phyloP scores from a whole-genome alignment of 352 stramenopile species.

The Albugo laibachii region DNA sequence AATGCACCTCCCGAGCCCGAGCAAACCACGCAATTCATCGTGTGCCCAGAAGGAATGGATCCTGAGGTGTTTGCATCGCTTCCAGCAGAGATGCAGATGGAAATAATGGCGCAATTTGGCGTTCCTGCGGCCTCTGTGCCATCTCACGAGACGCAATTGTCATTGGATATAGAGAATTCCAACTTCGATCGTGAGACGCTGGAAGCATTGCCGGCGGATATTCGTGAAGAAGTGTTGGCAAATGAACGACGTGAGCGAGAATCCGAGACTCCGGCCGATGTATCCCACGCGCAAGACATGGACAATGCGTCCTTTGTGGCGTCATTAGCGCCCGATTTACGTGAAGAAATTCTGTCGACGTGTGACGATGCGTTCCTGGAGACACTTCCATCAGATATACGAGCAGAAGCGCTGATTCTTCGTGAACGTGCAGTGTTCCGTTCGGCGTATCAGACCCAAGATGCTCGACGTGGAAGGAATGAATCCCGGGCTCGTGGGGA shows the following conservation, averaged over 20 bases:
- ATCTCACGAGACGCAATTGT: slow-evolving; percentile 55
- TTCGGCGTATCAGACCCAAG: slow-evolving; percentile 31
- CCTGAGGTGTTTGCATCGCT: slow-evolving; percentile 92
- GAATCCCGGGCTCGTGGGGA: slow-evolving; percentile 12
- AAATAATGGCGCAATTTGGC: slow-evolving; percentile 79
- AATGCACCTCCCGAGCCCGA: too few species aligned
- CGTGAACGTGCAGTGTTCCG: slow-evolving; percentile 81
- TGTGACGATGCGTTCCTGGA: slow-evolving; percentile 90
- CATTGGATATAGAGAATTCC: slow-evolving; percentile 72
- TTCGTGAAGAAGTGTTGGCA: slow-evolving; percentile 91
- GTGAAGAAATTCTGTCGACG: slow-evolving; percentile 92
- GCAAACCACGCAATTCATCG: too few species aligned
- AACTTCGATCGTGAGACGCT: slow-evolving; percentile 90
- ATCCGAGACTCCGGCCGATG: slow-evolving; percentile 70
- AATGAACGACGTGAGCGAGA: slow-evolving; percentile 88
- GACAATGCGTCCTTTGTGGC: slow-evolving; percentile 96
- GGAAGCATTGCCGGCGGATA: slow-evolving; percentile 91
- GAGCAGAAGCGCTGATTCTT: slow-evolving; percentile 90
- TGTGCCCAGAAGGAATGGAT: slow-evolving; percentile 91
- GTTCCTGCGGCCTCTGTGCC: slow-evolving; percentile 13
- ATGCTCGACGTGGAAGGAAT: slow-evolving; percentile 9
- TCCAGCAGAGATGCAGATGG: slow-evolving; percentile 91
- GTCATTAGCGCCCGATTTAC: slow-evolving; percentile 87
- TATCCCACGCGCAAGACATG: slow-evolving; percentile 94
- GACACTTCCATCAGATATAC: slow-evolving; percentile 85